Evolutionary conservation across 495 filamentous ascomycete species (phyloP).

Genomic region (Podospora pseudocomata): DNA sequence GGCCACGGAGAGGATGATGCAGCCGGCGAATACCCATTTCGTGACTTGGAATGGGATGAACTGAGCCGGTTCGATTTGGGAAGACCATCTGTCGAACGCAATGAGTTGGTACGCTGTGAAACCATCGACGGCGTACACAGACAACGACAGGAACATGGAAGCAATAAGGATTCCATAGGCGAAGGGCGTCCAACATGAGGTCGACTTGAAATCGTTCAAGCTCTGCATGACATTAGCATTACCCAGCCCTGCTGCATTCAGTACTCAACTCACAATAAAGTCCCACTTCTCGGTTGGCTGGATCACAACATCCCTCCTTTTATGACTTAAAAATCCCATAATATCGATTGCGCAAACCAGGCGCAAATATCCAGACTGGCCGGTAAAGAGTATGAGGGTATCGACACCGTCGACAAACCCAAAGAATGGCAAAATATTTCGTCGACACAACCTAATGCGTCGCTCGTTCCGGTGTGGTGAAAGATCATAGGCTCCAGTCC

Average conservation of each 20-base stretch:
- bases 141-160: conserved; percentile 70
- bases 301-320: conserved; percentile 63
- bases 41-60: conserved; percentile 60
- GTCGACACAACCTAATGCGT: conserved; percentile 36
- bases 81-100: conserved; percentile 69
- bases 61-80: conserved; percentile 40
- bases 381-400: conserved; percentile 23
- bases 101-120: conserved; percentile 91
- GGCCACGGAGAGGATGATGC: conserved; percentile 81
- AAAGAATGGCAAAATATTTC: conserved; percentile 11
- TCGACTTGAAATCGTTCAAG: conserved; percentile 80
- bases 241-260: background rate
- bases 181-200: conserved; percentile 67
- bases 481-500: conserved; percentile 34
- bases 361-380: conserved; percentile 19
- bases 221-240: conserved; percentile 52
- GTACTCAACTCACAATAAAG: conserved; percentile 68
- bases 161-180: conserved; percentile 85
- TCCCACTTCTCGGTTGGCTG: conserved; percentile 87
- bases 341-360: conserved; percentile 27
- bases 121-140: conserved; percentile 83
- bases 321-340: conserved; percentile 73
- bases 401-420: conserved; percentile 32
- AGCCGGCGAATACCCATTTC: conserved; percentile 86
- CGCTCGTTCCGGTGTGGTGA: conserved; percentile 25